phyloP scores from a whole-genome alignment of 176 grass and related monocot species.

The Avena sativa region DNA sequence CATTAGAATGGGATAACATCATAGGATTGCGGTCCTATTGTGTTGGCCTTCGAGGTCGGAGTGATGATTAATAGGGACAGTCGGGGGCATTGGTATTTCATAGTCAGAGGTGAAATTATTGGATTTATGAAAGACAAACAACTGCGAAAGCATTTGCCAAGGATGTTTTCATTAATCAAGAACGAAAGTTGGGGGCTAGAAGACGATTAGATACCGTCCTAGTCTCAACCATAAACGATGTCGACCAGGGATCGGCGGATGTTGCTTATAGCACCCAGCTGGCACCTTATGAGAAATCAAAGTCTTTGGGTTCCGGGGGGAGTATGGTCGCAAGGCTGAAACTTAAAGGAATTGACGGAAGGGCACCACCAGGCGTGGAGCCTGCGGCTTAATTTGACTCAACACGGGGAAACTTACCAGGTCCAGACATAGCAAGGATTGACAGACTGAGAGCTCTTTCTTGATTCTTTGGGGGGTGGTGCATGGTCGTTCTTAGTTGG shows the following conservation, averaged over 20 bases:
- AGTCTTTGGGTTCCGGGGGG: slow-evolving; percentile 78
- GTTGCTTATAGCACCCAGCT: slow-evolving; percentile 74
- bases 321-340: slow-evolving; percentile 53
- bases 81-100: slow-evolving; percentile 31
- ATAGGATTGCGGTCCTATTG: too few species aligned
- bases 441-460: slow-evolving; percentile 54
- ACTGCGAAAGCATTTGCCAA: slow-evolving; percentile 78
- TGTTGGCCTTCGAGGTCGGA: too few species aligned
- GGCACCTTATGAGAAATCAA: slow-evolving; percentile 95
- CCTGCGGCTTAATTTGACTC: slow-evolving; percentile 17
- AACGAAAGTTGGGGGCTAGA: slow-evolving; percentile 72
- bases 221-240: slow-evolving; percentile 85
- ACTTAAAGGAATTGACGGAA: slow-evolving; percentile 46
- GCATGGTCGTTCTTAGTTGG: slow-evolving; percentile 61
- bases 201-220: slow-evolving; percentile 72
- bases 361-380: slow-evolving; percentile 44
- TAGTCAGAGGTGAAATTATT: slow-evolving; percentile 62
- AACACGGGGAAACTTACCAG: slow-evolving; percentile 51
- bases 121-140: slow-evolving; percentile 83
- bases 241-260: slow-evolving; percentile 66
- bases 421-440: slow-evolving; percentile 70
- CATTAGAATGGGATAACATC: too few species aligned
- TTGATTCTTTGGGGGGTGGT: slow-evolving; percentile 63
- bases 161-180: slow-evolving; percentile 88
- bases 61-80: neutral